Percentiles rank a stretch among this genome's conserved stretches.
These are phyloP conservation scores for sorghum (Sorghum bicolor) DNA, from an alignment of 176 grass and related monocot species.

Conservation along the genomic window Sorghum_bicolor_NCBIv3 NC_012871.2:3927501-3928000, in stretches of 20 bases:
- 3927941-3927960: slow-evolving; percentile 27
- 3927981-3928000: not conserved
- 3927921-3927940: slow-evolving; percentile 67
- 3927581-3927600: slow-evolving; percentile 42
- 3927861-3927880: slow-evolving; percentile 85
- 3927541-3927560: slow-evolving; percentile 39
- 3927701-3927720: slow-evolving; percentile 98
- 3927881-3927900: slow-evolving; percentile 93
- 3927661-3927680: not conserved
- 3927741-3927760: slow-evolving; percentile 84
- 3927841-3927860: slow-evolving; percentile 50
- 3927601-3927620: slow-evolving; percentile 15
- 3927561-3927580: slow-evolving; percentile 43
- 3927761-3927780: slow-evolving; percentile 44
- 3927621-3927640: not conserved
- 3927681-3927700: slow-evolving; percentile 65
- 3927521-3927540: slow-evolving; percentile 66
- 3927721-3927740: slow-evolving; percentile 71
- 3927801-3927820: not conserved
- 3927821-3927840: not conserved
- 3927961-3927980: not conserved
- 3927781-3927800: slow-evolving; percentile 1
- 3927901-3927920: slow-evolving; percentile 87
- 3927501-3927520: slow-evolving; percentile 83
- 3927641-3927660: not conserved